A percentile compares a stretch with the other conserved stretches of the same genome.
These are phyloP conservation scores for Phytopythium boreale DNA, from an alignment of 352 stramenopile genomes.

Conservation along the genomic window DNA sequence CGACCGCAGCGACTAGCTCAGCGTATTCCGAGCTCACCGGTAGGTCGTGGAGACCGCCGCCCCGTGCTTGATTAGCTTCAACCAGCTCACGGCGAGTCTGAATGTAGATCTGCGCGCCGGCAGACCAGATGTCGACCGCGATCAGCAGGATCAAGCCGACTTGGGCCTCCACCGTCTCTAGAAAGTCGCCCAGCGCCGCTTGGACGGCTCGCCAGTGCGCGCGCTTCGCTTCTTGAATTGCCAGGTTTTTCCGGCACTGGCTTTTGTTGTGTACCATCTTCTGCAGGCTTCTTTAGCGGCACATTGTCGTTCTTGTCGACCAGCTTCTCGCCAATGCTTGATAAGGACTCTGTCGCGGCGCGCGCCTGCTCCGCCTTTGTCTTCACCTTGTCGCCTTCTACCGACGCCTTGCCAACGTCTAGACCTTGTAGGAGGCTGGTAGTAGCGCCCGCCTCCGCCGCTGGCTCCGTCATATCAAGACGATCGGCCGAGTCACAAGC, in stretches of 20 bases:
- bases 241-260: neutral
- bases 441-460: neutral
- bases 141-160: constrained; percentile 48
- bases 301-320: neutral
- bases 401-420: neutral
- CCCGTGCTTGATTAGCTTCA: constrained; percentile 9
- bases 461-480: neutral
- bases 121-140: constrained; percentile 36
- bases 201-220: constrained; percentile 2
- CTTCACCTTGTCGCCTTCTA: neutral
- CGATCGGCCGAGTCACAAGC: neutral
- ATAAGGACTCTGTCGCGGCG: neutral
- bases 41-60: constrained; percentile 4
- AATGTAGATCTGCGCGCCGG: constrained; percentile 38
- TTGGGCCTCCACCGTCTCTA: constrained; percentile 60
- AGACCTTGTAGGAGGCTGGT: too few relatives aligned
- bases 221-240: neutral
- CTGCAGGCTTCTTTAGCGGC: neutral
- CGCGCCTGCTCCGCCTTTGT: constrained; percentile 6
- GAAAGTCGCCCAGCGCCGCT: constrained; percentile 21
- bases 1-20: constrained; percentile 12
- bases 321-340: neutral
- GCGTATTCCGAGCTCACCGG: neutral
- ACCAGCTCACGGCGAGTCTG: constrained; percentile 26
- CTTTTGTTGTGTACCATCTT: neutral